These are phyloP conservation scores for Pichia sp. DNA, from an alignment of 1,139 yeast species.

Conservation along the genomic window DNA sequence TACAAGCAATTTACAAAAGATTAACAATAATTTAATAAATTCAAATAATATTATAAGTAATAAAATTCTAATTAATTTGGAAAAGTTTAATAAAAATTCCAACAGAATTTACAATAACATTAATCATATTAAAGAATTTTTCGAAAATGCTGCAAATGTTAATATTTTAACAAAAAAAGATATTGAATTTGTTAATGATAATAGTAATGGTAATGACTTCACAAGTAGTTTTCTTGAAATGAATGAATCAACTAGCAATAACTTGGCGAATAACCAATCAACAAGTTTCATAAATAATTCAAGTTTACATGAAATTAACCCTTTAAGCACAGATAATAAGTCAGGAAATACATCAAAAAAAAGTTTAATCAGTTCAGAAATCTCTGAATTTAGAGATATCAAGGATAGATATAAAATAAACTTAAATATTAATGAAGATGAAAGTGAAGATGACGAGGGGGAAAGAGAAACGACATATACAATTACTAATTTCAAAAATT, in stretches of 20 bases:
- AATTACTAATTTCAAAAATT: background rate
- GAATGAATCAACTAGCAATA: background rate
- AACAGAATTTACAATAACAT: conserved; percentile 54
- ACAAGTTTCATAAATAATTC: background rate
- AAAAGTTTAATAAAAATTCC: conserved; percentile 50
- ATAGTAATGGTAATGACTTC: background rate
- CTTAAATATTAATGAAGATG: conserved; percentile 1
- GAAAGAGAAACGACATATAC: background rate
- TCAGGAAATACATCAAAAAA: background rate
- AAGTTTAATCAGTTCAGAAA: conserved; percentile 2
- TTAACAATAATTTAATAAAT: conserved; percentile 62
- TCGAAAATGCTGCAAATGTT: conserved; percentile 69
- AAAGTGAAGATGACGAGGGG: background rate
- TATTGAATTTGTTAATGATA: conserved; percentile 1
- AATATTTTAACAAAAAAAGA: conserved; percentile 24
- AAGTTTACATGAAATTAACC: background rate
- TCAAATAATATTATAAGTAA: conserved; percentile 61
- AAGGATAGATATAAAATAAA: conserved; percentile 15
- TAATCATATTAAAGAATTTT: conserved; percentile 67
- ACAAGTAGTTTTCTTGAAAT: background rate
- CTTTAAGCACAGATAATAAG: background rate
- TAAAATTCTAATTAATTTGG: conserved; percentile 54
- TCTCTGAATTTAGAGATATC: conserved; percentile 8
- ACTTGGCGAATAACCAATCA: background rate
- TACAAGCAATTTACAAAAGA: conserved; percentile 69